Conservation (phyloP, 129 eudicot genomes). For the Flaveria sonorensis region DNA sequence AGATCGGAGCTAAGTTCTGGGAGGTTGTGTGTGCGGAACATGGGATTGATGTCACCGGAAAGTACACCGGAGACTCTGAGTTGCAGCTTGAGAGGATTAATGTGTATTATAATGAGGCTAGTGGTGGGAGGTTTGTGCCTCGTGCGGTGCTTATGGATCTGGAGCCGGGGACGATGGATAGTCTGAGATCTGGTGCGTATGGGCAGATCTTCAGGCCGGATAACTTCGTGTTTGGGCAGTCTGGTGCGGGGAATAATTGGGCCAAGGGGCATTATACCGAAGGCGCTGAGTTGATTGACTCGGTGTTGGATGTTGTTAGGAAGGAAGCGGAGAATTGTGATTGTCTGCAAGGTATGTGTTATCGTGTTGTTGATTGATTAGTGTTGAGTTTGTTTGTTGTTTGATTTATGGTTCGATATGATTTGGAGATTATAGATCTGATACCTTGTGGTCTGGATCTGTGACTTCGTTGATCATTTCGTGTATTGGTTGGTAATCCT, state of each 20-base stretch:
- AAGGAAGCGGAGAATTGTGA: conserved; percentile 53
- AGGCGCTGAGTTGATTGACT: conserved; percentile 52
- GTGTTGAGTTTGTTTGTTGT: not conserved
- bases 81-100: conserved; percentile 54
- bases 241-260: conserved; percentile 51
- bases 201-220: conserved; percentile 53
- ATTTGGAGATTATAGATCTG: not conserved
- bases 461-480: not conserved
- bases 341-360: conserved; percentile 42
- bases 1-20: conserved; percentile 59
- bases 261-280: conserved; percentile 51
- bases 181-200: conserved; percentile 48
- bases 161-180: conserved; percentile 62
- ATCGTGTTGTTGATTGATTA: not conserved
- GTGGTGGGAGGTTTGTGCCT: conserved; percentile 58
- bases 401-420: not conserved
- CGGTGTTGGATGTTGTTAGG: conserved; percentile 50
- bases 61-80: conserved; percentile 43
- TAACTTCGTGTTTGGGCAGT: conserved; percentile 49
- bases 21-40: conserved; percentile 59
- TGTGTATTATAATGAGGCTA: conserved; percentile 54
- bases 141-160: conserved; percentile 63
- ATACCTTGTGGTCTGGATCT: not conserved
- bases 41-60: conserved; percentile 55
- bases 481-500: not conserved